Base-by-base conservation (phyloP, 148 eudicot genomes). In the Vaccinium corymbosum region DNA sequence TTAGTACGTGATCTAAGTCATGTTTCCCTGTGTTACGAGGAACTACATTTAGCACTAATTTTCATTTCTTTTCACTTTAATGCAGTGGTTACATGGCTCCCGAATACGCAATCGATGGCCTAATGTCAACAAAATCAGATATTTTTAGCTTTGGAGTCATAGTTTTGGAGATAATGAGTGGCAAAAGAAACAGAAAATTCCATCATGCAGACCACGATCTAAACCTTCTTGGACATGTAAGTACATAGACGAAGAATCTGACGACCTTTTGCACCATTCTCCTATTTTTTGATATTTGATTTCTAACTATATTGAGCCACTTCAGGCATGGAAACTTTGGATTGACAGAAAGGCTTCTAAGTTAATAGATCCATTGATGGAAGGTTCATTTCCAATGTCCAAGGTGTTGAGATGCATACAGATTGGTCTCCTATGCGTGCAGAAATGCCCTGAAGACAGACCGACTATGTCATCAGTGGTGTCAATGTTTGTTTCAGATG, bases 41-140 rank as follows among this genome's bases (percentile, higher is more conserved):
- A 79, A 17, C 42, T 7, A 52, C 48, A 1, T 53, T 55, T 55
- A 51, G 10, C 79, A 48, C 32, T 20, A 76, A n/a, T 14, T 73
- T 73, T 20, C 38, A 9, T 48, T 25, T 48, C n/a, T 75, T 9
- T 16, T 6, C 46, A 75, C 2, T 9, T 52, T 51, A 1, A 29
- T 84, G 57, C 84, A 90, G 91, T 78, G 92, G 92, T 1, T 90
- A 89, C 17, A 76, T 76, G 79, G 50, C 79, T 49, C 79, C 79
- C 4, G 57, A 76, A 22, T 76, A 77, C 29, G 61, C 80, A 14
- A 4, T 64, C 64, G 88, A 86, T 68, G 91, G 90, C 7, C 64
- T 81, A 22, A 87, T 87, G 55, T 90, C 92, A 22, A 77, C 25
- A 25, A 77, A 77, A 27, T 51, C 80, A 77, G 42, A 77, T 22